Evolutionary conservation across 495 filamentous ascomycete species (phyloP).

Genomic region (Penicillium subrubescens): DNA sequence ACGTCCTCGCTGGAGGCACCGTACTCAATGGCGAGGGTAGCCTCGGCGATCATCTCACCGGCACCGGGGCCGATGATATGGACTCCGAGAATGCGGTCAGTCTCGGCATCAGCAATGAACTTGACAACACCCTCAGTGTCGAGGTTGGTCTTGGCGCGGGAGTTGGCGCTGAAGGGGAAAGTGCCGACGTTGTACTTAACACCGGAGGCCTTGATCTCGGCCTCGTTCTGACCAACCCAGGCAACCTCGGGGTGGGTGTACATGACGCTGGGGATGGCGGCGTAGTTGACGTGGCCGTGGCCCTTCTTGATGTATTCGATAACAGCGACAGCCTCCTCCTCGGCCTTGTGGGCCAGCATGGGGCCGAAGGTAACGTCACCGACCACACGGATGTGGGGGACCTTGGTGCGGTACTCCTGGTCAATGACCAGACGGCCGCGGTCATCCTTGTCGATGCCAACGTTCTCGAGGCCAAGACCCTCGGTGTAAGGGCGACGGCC

Average conservation of each 20-base stretch:
- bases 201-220: slow-evolving; percentile 86
- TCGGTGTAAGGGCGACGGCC: slow-evolving; percentile 93
- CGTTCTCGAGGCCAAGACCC: slow-evolving; percentile 88
- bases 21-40: slow-evolving; percentile 92
- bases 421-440: slow-evolving; percentile 94
- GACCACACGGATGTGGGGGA: slow-evolving; percentile 94
- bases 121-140: slow-evolving; percentile 97
- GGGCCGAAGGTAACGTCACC: slow-evolving; percentile 97
- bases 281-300: slow-evolving; percentile 98
- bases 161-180: slow-evolving; percentile 98
- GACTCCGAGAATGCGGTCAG: slow-evolving; percentile 89
- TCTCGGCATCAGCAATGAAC: slow-evolving; percentile 95
- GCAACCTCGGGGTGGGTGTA: slow-evolving; percentile 98
- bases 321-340: slow-evolving; percentile 94
- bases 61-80: slow-evolving; percentile 97
- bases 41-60: slow-evolving; percentile 99
- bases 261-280: slow-evolving; percentile 97
- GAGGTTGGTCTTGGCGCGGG: slow-evolving; percentile 96
- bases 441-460: slow-evolving; percentile 92
- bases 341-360: slow-evolving; percentile 99
- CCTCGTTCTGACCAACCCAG: slow-evolving; percentile 98
- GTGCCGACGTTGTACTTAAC: slow-evolving; percentile 88
- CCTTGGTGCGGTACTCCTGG: slow-evolving; percentile 96
- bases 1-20: slow-evolving; percentile 95
- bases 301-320: slow-evolving; percentile 97